phyloP scores from a whole-genome alignment of 441 rosid genomes.

The Corymbia calophylla region DNA sequence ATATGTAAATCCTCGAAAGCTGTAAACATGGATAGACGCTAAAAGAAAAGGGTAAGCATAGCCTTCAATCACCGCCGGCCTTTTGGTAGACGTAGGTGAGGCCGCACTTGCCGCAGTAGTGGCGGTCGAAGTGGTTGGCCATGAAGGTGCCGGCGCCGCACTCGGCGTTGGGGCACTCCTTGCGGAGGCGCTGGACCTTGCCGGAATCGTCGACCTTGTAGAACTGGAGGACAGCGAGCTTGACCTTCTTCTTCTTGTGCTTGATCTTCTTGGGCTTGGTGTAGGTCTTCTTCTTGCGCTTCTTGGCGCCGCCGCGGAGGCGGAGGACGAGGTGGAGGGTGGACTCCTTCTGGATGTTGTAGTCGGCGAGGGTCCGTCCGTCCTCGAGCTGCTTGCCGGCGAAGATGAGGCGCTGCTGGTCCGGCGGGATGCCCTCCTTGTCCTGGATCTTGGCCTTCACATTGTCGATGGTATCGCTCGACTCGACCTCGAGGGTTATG shows the following conservation, averaged over 20 bases:
- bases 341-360: slow-evolving; percentile 65
- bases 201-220: slow-evolving; percentile 56
- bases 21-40: not conserved
- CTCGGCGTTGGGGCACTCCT: slow-evolving; percentile 53
- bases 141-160: slow-evolving; percentile 65
- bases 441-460: slow-evolving; percentile 68
- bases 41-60: not conserved
- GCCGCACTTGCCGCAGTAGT: slow-evolving; percentile 63
- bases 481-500: slow-evolving; percentile 25
- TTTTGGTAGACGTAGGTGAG: slow-evolving; percentile 50
- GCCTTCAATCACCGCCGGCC: slow-evolving; percentile 57
- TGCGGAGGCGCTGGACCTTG: slow-evolving; percentile 55
- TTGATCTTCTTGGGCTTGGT: slow-evolving; percentile 48
- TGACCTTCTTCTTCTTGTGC: slow-evolving; percentile 56
- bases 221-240: slow-evolving; percentile 53
- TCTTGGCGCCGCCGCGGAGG: slow-evolving; percentile 44
- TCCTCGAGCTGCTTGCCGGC: slow-evolving; percentile 69
- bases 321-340: slow-evolving; percentile 60
- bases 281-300: slow-evolving; percentile 12
- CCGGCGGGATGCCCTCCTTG: slow-evolving; percentile 68
- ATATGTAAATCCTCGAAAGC: not conserved
- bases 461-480: slow-evolving; percentile 59
- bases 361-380: slow-evolving; percentile 60
- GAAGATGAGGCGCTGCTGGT: slow-evolving; percentile 54
- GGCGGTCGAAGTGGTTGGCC: slow-evolving; percentile 64